Base-by-base conservation (phyloP, 306 rosid species). In the Vachellia pachyceras region DNA sequence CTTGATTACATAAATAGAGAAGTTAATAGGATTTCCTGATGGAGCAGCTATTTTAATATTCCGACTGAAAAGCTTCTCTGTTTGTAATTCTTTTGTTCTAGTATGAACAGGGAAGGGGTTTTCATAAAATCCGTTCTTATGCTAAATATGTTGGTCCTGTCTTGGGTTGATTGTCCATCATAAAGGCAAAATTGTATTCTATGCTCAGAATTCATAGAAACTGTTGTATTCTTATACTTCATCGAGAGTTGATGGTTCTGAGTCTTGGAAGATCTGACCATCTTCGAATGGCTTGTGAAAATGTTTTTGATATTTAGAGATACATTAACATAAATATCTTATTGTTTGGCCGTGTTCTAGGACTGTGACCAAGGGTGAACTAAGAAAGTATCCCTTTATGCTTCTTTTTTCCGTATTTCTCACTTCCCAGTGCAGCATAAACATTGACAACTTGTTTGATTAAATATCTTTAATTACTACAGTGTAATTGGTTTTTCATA, bases 1-100 rank as follows among this genome's bases (percentile, higher is more conserved):
- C 5, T 40, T 68, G 76, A 69, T 25, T 77, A 29, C 45, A 17
- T 12, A 77, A 33, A 15, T 77, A 58, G 60, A 11, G 60, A 54
- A 35, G 72, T 40, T 77, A 46, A 3, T 37, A 67, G 66, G 46
- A 7, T 47, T 45, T 9, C 46, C 23, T 73, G 67, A 36, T 54
- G 37, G 3, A 44, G 12, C 18, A n/a, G 52, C 80, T 77, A 5
- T 36, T 64, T 35, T 1, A 64, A 76, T 61, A 33, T 63, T 58
- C 47, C 33, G 63, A 40, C 67, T 25, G n/a, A 17, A n/a, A 47
- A 9, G 13, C 12, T 63, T 64, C 47, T 10, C 15, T 29, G 40
- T 18, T 9, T n/a, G 17, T 65, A 49, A 37, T 25, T 29, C 17
- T 22, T 67, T 35, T 66, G 22, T 65, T 46, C 6, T n/a, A 50